Conservation (phyloP, 2,329 filamentous ascomycete genomes). For the Calonectria pseudoreteaudii region DNA sequence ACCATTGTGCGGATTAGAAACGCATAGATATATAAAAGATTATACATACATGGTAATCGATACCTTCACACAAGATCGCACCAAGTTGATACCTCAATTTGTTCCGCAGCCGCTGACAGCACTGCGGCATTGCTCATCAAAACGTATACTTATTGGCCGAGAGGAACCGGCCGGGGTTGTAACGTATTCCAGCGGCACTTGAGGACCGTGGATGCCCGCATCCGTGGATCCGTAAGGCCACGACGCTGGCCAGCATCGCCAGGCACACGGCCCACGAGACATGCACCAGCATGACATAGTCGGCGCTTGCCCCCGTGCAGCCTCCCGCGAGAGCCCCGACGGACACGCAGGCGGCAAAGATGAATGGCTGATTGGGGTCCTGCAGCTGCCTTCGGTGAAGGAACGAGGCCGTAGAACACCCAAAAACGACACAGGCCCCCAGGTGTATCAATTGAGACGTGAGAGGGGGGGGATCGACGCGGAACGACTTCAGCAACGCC, state of each 20-base stretch:
- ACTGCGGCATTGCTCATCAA: not conserved
- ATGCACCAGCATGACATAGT: conserved; percentile 39
- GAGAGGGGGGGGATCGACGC: conserved; percentile 24
- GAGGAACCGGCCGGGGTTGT: not conserved
- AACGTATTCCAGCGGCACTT: not conserved
- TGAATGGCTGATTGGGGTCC: conserved; percentile 30
- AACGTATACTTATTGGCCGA: not conserved
- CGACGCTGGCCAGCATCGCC: conserved; percentile 37
- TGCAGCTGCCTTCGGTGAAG: conserved; percentile 35
- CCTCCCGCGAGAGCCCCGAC: conserved; percentile 32
- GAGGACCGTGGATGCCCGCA: conserved; percentile 18
- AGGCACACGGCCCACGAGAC: conserved; percentile 41
- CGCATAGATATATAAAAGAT: not conserved
- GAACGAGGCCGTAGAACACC: conserved; percentile 40
- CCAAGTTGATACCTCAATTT: not conserved
- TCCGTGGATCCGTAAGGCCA: conserved; percentile 22
- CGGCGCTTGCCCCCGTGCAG: conserved; percentile 32
- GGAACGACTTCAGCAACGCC: conserved; percentile 28
- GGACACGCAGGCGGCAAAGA: conserved; percentile 35
- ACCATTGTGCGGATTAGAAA: not conserved
- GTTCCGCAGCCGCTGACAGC: not conserved
- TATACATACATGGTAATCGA: not conserved
- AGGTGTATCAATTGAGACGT: conserved; percentile 36
- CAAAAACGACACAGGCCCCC: conserved; percentile 38
- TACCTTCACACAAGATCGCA: not conserved